Evolutionary conservation across 1,284 basidiomycete genomes (phyloP).

Genomic region (Trichosporon ovoides): DNA sequence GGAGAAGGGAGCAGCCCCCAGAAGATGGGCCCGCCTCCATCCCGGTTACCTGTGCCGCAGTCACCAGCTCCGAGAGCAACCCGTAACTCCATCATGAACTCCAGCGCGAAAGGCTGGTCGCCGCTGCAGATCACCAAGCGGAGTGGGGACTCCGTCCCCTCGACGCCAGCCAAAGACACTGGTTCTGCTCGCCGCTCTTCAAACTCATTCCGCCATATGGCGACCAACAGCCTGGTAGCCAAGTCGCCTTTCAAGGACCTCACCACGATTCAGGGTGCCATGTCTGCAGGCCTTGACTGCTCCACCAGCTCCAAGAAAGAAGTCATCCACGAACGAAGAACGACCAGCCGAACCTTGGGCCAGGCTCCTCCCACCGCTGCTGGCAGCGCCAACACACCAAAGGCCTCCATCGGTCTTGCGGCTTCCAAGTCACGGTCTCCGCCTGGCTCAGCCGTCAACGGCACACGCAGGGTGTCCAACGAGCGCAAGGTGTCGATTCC

Average conservation of each 20-base stretch:
- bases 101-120: constrained; percentile 49
- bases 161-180: not conserved
- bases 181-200: constrained; percentile 59
- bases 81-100: constrained; percentile 41
- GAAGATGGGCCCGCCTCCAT: not conserved
- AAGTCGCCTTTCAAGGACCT: constrained; percentile 77
- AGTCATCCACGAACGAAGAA: constrained; percentile 39
- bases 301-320: constrained; percentile 18
- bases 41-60: constrained; percentile 12
- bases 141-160: constrained; percentile 14
- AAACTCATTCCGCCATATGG: constrained; percentile 76
- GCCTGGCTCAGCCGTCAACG: constrained; percentile 27
- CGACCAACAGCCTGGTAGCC: constrained; percentile 73
- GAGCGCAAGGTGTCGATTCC: constrained; percentile 31
- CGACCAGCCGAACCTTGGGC: constrained; percentile 27
- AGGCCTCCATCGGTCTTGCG: constrained; percentile 41
- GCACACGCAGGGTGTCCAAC: constrained; percentile 37
- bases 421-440: constrained; percentile 16
- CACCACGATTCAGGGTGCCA: constrained; percentile 22
- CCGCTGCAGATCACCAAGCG: constrained; percentile 48
- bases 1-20: not conserved
- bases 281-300: constrained; percentile 29
- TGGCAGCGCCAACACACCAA: constrained; percentile 35
- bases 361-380: constrained; percentile 30
- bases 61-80: constrained; percentile 20